A percentile compares a stretch with the other conserved stretches of the same genome.
Conservation (phyloP, 805 yeast species). For the Pichia cephalocereana region DNA sequence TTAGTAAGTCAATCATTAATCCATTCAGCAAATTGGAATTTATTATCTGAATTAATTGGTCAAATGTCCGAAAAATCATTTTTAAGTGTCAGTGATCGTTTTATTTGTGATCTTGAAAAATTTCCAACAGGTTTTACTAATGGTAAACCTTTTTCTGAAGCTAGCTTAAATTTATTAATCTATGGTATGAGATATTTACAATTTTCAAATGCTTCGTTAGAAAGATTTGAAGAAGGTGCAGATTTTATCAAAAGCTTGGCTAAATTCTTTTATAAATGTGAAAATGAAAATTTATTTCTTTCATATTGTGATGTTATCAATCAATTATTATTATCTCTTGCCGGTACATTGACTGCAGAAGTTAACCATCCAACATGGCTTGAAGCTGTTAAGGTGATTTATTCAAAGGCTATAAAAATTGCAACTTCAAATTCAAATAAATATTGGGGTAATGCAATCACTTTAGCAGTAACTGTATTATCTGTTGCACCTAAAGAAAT, state of each 20-base stretch:
- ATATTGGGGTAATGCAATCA: constrained; percentile 60
- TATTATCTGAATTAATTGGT: constrained; percentile 82
- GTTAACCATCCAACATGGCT: constrained; percentile 95
- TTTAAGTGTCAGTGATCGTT: constrained; percentile 82
- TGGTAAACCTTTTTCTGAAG: constrained; percentile 23
- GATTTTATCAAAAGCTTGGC: constrained; percentile 80
- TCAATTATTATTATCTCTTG: constrained; percentile 68
- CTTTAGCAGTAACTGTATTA: constrained; percentile 61
- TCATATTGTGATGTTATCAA: constrained; percentile 84
- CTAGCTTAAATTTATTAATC: constrained; percentile 63
- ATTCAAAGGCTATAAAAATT: constrained; percentile 35
- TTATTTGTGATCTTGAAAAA: constrained; percentile 86
- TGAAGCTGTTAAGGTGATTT: constrained; percentile 61
- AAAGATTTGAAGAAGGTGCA: constrained; percentile 85
- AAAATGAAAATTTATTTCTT: constrained; percentile 52
- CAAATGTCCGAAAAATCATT: constrained; percentile 82
- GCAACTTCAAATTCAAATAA: constrained; percentile 33
- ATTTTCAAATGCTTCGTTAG: constrained; percentile 77
- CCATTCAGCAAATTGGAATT: constrained; percentile 87
- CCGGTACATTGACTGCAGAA: constrained; percentile 84
- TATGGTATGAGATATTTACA: constrained; percentile 87
- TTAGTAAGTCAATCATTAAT: constrained; percentile 58
- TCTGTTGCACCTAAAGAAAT: constrained; percentile 74
- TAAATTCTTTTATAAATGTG: constrained; percentile 65
- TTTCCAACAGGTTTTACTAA: constrained; percentile 46